A percentile compares a stretch with the other conserved stretches of the same genome.
Evolutionary conservation across 2,329 filamentous ascomycete genomes (phyloP).

Genomic region (Xylaria sp.): DNA sequence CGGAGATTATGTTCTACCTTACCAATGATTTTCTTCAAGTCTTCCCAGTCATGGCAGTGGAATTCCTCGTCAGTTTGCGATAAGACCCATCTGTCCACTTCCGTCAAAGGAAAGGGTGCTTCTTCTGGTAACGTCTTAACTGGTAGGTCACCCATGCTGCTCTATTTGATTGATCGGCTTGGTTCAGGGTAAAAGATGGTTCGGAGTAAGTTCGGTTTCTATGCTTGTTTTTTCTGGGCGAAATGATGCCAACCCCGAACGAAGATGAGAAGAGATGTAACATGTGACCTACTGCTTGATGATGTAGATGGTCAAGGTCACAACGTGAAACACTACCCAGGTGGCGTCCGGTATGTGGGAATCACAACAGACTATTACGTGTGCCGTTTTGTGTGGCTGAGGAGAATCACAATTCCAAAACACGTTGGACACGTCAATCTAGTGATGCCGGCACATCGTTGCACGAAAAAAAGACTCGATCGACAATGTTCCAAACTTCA

Average conservation of each 20-base stretch:
- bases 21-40: constrained; percentile 75
- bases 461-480: background rate
- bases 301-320: background rate
- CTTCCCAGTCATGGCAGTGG: constrained; percentile 75
- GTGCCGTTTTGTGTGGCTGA: background rate
- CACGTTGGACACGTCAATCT: background rate
- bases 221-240: background rate
- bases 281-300: background rate
- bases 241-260: background rate
- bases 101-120: constrained; percentile 67
- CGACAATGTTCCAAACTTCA: background rate
- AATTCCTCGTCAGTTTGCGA: constrained; percentile 77
- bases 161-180: background rate
- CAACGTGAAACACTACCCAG: background rate
- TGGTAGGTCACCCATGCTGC: constrained; percentile 54
- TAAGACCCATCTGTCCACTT: constrained; percentile 66
- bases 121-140: constrained; percentile 48
- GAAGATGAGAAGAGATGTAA: constrained; percentile 10
- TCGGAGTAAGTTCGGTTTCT: constrained; percentile 15
- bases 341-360: background rate
- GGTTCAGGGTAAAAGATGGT: background rate
- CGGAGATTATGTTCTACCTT: constrained; percentile 41
- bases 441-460: background rate
- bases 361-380: background rate
- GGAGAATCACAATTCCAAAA: background rate